Conservation (phyloP, 129 eudicot genomes). For the Oenanthe sinensis region DNA sequence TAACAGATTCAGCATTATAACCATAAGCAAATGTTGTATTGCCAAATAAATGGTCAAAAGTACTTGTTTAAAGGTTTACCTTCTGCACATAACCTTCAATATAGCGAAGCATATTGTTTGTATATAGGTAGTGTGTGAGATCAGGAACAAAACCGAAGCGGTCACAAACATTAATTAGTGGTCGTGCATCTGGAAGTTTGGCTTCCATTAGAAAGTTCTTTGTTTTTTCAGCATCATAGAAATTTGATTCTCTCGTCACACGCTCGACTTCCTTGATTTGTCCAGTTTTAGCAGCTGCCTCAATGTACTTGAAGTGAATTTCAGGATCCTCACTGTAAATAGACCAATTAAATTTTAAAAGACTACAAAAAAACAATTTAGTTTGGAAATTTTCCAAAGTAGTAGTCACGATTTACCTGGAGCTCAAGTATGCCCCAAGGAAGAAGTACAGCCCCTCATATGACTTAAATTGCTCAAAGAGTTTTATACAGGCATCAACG, state of each 20-base stretch:
- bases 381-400: not conserved
- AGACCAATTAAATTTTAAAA: constrained; percentile 1
- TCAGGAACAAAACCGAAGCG: constrained; percentile 96
- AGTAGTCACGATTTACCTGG: constrained; percentile 46
- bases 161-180: constrained; percentile 91
- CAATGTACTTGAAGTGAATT: constrained; percentile 92
- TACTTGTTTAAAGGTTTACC: constrained; percentile 31
- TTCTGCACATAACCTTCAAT: constrained; percentile 99
- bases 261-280: constrained; percentile 97
- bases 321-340: constrained; percentile 90
- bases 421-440: constrained; percentile 89
- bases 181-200: constrained; percentile 99
- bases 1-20: constrained; percentile 2
- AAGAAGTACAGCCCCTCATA: constrained; percentile 93
- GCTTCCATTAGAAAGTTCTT: constrained; percentile 96
- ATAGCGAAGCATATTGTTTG: constrained; percentile 94
- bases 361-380: not conserved
- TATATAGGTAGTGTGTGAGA: constrained; percentile 85
- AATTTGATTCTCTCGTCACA: constrained; percentile 91
- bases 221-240: constrained; percentile 90
- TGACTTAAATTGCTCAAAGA: constrained; percentile 94
- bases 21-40: not conserved
- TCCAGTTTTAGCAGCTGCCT: constrained; percentile 96
- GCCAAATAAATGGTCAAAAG: constrained; percentile 1
- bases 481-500: constrained; percentile 82